Percentiles rank a stretch among this genome's conserved stretches.
These are phyloP conservation scores for Penicillium canariense DNA, from an alignment of 495 filamentous ascomycete species.

Conservation along the genomic window DNA sequence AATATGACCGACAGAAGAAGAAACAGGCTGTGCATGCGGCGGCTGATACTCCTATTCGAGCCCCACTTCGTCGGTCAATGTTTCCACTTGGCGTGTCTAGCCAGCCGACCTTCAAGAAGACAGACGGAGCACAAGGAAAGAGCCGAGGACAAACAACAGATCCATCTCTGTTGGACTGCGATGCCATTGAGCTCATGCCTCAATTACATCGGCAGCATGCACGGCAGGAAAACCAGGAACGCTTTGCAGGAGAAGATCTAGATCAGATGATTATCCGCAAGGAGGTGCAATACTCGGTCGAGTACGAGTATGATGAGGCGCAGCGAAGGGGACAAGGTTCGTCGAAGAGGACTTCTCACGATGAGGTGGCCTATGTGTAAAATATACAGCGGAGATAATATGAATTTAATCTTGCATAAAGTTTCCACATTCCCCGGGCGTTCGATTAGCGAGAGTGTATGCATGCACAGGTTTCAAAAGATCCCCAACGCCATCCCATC, in stretches of 20 bases:
- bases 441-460: too few species aligned
- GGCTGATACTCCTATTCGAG: background rate
- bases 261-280: conserved; percentile 48
- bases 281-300: conserved; percentile 42
- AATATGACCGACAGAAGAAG: conserved; percentile 1
- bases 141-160: background rate
- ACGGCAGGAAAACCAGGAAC: conserved; percentile 25
- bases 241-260: conserved; percentile 22
- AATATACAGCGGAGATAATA: too few species aligned
- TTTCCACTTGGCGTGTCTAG: conserved; percentile 9
- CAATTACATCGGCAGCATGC: conserved; percentile 12
- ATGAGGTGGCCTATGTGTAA: conserved; percentile 24
- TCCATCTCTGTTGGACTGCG: background rate
- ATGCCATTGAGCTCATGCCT: conserved; percentile 26
- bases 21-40: background rate
- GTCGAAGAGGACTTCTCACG: conserved; percentile 7
- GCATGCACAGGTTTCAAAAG: too few species aligned
- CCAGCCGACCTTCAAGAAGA: background rate
- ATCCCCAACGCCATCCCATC: too few species aligned
- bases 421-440: too few species aligned
- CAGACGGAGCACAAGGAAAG: background rate
- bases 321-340: conserved; percentile 1
- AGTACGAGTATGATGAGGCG: conserved; percentile 26
- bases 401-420: too few species aligned
- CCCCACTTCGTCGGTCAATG: conserved; percentile 17